phyloP scores from a whole-genome alignment of 2,329 filamentous ascomycete species.

The Hypoxylon sp. region DNA sequence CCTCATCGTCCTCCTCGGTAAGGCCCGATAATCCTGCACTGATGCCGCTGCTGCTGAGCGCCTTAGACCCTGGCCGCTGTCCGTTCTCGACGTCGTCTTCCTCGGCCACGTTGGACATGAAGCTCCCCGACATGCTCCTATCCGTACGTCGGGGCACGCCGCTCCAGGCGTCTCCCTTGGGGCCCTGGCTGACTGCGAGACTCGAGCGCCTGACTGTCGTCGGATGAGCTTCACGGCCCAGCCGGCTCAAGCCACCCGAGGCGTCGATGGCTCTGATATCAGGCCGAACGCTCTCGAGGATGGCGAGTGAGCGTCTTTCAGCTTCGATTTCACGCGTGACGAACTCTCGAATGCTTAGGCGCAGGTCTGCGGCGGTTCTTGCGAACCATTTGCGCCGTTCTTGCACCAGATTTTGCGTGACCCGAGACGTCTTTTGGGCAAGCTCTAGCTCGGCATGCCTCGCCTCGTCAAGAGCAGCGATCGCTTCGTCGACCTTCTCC shows the following conservation, averaged over 20 bases:
- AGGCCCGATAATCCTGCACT: slow-evolving; percentile 63
- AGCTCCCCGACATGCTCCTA: slow-evolving; percentile 77
- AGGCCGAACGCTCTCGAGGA: slow-evolving; percentile 90
- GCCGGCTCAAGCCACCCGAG: slow-evolving; percentile 85
- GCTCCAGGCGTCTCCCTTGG: slow-evolving; percentile 98
- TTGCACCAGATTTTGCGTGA: slow-evolving; percentile 86
- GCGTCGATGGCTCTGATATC: slow-evolving; percentile 93
- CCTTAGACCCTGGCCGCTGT: slow-evolving; percentile 48
- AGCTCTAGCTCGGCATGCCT: slow-evolving; percentile 82
- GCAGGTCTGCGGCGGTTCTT: slow-evolving; percentile 83
- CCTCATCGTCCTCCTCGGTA: slow-evolving; percentile 86
- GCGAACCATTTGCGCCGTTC: slow-evolving; percentile 93
- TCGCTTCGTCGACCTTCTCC: slow-evolving; percentile 98
- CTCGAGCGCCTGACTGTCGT: slow-evolving; percentile 73
- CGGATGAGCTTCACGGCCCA: slow-evolving; percentile 89
- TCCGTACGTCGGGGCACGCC: slow-evolving; percentile 87
- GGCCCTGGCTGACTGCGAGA: slow-evolving; percentile 87
- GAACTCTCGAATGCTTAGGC: slow-evolving; percentile 86
- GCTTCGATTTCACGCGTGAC: slow-evolving; percentile 95
- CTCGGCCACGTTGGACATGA: slow-evolving; percentile 70
- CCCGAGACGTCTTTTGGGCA: slow-evolving; percentile 83
- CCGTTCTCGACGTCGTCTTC: slow-evolving; percentile 63
- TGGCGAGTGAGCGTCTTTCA: slow-evolving; percentile 88
- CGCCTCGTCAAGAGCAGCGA: slow-evolving; percentile 87
- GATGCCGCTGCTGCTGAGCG: slow-evolving; percentile 49